These are phyloP conservation scores for Aspergillus kassunensis DNA, from an alignment of 495 filamentous ascomycete species.

Conservation along the genomic window DNA sequence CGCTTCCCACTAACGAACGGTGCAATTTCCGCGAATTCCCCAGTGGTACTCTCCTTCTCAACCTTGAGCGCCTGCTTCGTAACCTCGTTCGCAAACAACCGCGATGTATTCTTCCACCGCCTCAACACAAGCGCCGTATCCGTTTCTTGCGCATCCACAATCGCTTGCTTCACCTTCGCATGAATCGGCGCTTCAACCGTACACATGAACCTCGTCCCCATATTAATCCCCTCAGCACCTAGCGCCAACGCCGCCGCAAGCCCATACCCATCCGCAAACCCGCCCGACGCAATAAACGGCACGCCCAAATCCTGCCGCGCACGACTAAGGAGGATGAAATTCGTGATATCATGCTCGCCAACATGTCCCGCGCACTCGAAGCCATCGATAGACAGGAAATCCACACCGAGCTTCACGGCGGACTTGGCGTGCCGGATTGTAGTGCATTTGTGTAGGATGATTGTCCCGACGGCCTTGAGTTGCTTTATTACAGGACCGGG, in stretches of 20 bases:
- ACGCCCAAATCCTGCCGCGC: slow-evolving; percentile 80
- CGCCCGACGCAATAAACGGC: slow-evolving; percentile 93
- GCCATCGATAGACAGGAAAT: slow-evolving; percentile 94
- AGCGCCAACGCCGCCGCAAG: slow-evolving; percentile 87
- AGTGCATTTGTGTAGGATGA: slow-evolving; percentile 95
- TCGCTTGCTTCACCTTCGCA: slow-evolving; percentile 86
- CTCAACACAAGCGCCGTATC: slow-evolving; percentile 87
- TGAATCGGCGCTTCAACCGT: slow-evolving; percentile 92
- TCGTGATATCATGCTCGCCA: slow-evolving; percentile 94
- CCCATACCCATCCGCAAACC: slow-evolving; percentile 92
- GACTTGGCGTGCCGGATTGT: slow-evolving; percentile 90
- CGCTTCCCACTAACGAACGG: slow-evolving; percentile 89
- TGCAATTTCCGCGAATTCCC: slow-evolving; percentile 88
- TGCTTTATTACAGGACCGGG: slow-evolving; percentile 87
- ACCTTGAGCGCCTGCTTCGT: slow-evolving; percentile 74
- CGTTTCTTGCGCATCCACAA: slow-evolving; percentile 82
- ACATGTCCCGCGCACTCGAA: slow-evolving; percentile 98
- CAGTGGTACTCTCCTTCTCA: slow-evolving; percentile 78
- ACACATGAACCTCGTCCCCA: slow-evolving; percentile 93
- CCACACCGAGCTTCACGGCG: slow-evolving; percentile 90
- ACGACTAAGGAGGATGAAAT: slow-evolving; percentile 86
- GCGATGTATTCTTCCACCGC: slow-evolving; percentile 88
- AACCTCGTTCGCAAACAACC: slow-evolving; percentile 87
- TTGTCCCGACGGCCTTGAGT: slow-evolving; percentile 74
- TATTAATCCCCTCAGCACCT: slow-evolving; percentile 91